Evolutionary conservation across 2,329 filamentous ascomycete species (phyloP).

Genomic region (Zopfia rhizophila): DNA sequence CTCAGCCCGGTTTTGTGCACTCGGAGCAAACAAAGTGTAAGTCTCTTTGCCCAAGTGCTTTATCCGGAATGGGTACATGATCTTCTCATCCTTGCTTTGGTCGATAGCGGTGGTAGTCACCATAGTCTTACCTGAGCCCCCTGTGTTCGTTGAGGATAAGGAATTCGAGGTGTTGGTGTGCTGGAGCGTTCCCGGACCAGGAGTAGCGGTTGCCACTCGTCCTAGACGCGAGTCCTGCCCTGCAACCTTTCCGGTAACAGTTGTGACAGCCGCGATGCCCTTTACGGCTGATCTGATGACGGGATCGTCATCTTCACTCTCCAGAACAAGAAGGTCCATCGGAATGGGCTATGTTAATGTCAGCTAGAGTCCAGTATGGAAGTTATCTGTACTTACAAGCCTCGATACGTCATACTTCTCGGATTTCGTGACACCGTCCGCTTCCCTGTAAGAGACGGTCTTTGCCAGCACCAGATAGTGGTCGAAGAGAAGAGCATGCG

Average conservation of each 20-base stretch:
- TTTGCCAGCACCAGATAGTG: constrained; percentile 97
- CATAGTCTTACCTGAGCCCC: constrained; percentile 64
- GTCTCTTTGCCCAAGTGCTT: constrained; percentile 95
- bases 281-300: constrained; percentile 83
- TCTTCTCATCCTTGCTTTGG: constrained; percentile 73
- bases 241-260: constrained; percentile 46
- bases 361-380: constrained; percentile 6
- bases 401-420: constrained; percentile 92
- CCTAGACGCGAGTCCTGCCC: constrained; percentile 63
- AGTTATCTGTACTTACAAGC: constrained; percentile 66
- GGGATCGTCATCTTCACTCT: constrained; percentile 91
- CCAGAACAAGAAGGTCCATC: constrained; percentile 93
- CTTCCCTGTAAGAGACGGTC: constrained; percentile 73
- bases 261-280: constrained; percentile 70
- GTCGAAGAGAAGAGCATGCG: constrained; percentile 92
- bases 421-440: constrained; percentile 77
- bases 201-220: constrained; percentile 54
- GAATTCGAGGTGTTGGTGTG: constrained; percentile 77
- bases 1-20: constrained; percentile 77
- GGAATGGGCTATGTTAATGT: constrained; percentile 74
- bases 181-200: constrained; percentile 64
- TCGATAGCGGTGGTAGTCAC: constrained; percentile 62
- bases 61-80: constrained; percentile 92
- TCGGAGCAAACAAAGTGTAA: constrained; percentile 88
- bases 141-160: constrained; percentile 54